Evolutionary conservation across 441 rosid species (phyloP), one percentile per base, ranked within the genome.

Genomic region (Eutrema salsugineum): DNA sequence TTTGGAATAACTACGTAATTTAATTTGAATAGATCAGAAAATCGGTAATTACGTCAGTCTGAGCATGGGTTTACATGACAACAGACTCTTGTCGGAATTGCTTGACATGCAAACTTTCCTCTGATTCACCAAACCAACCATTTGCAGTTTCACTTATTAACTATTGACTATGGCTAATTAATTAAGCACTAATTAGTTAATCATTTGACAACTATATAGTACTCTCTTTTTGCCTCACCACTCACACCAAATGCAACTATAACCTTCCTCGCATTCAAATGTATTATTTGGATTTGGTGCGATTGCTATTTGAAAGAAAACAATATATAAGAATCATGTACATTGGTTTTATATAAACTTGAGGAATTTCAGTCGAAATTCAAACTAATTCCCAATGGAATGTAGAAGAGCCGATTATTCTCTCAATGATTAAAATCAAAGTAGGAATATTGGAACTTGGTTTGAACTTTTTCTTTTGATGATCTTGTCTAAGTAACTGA

Each of bases 91-190:
- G 46, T 49, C 27, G 66, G 33, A 73, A 48, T 73, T 66, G 61
- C 78, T 66, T 66, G 72, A 73, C 78, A 73, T 66, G 72, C 72
- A 73, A 66, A 73, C 72, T 66, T 73, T 44, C 7, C 4, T 48
- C 32, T 47, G 33, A 71, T 59, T 73, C 60, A 73, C 62, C 77
- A 73, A 72, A 42, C 38, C 30, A 44, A 44, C 72, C 50, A 58
- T 5, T 27, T 46, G 19, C 6, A 48, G 66, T 48, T 73, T 59
- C 68, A 58, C 72, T 40, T 47, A 59, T 36, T 40, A 58, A 40
- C 53, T 30, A 48, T 19, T 65, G 59, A 27, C 58, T 58, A 36
- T 70, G 32, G 16, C 33, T 60, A 38, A 14, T 50, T 30, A 6
- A 46, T 17, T 16, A 38, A 62, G 38, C 69, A 46, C 65, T 55